Conservation (phyloP, 208 protist genomes). For the Eutreptiella sp. region DNA sequence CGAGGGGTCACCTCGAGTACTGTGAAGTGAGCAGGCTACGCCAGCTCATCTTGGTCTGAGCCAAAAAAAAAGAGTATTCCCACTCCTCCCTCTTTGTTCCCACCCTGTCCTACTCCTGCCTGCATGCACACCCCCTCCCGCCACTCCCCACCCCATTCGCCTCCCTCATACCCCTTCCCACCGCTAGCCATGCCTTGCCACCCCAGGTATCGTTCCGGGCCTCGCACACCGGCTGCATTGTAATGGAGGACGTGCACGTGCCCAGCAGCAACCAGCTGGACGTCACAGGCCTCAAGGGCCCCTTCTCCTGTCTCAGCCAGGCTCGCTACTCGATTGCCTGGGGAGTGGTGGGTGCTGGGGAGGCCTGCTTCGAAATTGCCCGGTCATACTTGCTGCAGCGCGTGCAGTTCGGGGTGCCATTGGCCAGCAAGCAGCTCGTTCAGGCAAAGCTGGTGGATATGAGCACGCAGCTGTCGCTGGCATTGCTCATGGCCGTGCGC, state of each 20-base stretch:
- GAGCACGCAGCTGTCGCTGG: slow-evolving; percentile 73
- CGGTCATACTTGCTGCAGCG: slow-evolving; percentile 57
- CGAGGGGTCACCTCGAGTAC: too few species aligned
- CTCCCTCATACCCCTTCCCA: too few species aligned
- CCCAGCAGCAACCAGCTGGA: slow-evolving; percentile 55
- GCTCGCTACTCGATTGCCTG: slow-evolving; percentile 85
- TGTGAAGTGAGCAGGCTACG: too few species aligned
- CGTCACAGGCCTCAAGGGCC: slow-evolving; percentile 60
- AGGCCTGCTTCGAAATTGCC: slow-evolving; percentile 64
- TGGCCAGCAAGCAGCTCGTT: slow-evolving; percentile 69
- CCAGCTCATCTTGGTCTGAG: too few species aligned
- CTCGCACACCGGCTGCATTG: slow-evolving; percentile 62
- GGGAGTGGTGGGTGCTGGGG: slow-evolving; percentile 76
- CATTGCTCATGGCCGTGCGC: slow-evolving; percentile 46
- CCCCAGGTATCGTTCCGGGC: slow-evolving; percentile 45
- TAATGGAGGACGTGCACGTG: slow-evolving; percentile 75
- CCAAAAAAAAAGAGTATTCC: too few species aligned
- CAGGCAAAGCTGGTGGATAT: slow-evolving; percentile 84
- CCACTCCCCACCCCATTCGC: too few species aligned
- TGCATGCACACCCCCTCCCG: too few species aligned
- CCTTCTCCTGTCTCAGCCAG: slow-evolving; percentile 81
- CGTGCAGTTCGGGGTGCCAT: slow-evolving; percentile 75
- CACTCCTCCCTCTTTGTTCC: too few species aligned
- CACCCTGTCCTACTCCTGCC: too few species aligned
- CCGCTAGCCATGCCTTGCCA: too few species aligned